Conservation (phyloP, 176 grass and related monocot genomes). For the Poa annua region DNA sequence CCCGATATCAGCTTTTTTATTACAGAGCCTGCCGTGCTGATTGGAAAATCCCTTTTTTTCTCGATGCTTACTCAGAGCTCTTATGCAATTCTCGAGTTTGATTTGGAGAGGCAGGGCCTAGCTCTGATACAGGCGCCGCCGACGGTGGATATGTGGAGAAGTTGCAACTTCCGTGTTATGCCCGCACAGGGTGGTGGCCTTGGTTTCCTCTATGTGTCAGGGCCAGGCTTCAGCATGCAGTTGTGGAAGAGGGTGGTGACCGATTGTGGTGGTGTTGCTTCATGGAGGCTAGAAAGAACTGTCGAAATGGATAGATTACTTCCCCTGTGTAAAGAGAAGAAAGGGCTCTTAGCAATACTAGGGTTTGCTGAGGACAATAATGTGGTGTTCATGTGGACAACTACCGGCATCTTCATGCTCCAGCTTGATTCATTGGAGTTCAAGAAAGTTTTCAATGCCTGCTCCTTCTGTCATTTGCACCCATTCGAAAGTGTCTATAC, state of each 20-base stretch:
- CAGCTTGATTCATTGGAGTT: constrained; percentile 8
- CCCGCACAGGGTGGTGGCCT: neutral
- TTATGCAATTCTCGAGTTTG: neutral
- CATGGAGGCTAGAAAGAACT: constrained; percentile 23
- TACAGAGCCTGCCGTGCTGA: neutral
- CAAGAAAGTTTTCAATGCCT: neutral
- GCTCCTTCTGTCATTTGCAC: neutral
- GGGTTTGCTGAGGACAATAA: constrained; percentile 10
- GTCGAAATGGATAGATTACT: constrained; percentile 15
- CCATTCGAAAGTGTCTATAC: neutral
- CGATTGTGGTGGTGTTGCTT: neutral
- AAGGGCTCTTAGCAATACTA: neutral
- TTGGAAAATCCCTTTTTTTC: neutral
- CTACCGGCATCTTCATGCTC: neutral
- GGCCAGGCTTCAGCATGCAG: neutral
- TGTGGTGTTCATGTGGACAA: neutral
- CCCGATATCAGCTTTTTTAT: neutral
- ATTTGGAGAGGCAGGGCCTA: neutral
- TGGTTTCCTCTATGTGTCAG: neutral
- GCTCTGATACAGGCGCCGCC: neutral
- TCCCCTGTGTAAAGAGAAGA: neutral
- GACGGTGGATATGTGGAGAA: neutral
- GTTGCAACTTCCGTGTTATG: neutral
- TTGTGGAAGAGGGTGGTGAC: constrained; percentile 31
- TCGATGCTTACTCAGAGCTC: neutral